Base-by-base conservation (phyloP, 2,329 filamentous ascomycete genomes). In the Pseudogymnoascus sp. region DNA sequence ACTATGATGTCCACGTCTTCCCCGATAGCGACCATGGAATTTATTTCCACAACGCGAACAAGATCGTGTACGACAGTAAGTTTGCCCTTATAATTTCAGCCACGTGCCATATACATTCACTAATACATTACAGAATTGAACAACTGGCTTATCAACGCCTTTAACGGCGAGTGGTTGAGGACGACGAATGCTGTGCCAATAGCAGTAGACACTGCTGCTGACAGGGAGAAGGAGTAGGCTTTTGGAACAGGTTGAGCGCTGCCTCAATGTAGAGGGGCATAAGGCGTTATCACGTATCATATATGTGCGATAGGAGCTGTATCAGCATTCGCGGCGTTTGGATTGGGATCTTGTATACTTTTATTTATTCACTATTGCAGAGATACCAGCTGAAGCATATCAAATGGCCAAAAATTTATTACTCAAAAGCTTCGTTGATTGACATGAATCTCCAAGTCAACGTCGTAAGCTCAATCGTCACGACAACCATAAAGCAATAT, bases 1-100 rank as follows among this genome's bases (percentile, higher is more conserved):
- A 99, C 72, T 99, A 97, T 71, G 95, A 99, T 72, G 86, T 99
- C 11, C 93, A 97, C 74, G 86, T 97, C 63, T 99, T 96, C 77
- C 95, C 95, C 0, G 95, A 99, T 74, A 96, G 90, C 62, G 92
- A 99, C 77, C 95, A 99, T 75, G 85, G 89, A 66, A 99, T 99
- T 66, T 91, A 86, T 73, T 99, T 97, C 73, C 93, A 99, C 74
- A 93, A 93, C 73, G 96, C 91, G 28, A 93, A 96, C 73, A 81
- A 80, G 63, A 90, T 97, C 69, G 93, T 99, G 5, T 97, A 95
- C 73, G 89, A 96, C 69, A 96, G 91, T 96, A 79, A 83, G 91
- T 85, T 34, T 4, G 62, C 11, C 16, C n/a, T 42, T 44, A 11
- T 14, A 46, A 11, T 61, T 16, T 36, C 11, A 46, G 60, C 31